Conservation (phyloP, 2,329 filamentous ascomycete genomes). For the Ascochyta lentis region DNA sequence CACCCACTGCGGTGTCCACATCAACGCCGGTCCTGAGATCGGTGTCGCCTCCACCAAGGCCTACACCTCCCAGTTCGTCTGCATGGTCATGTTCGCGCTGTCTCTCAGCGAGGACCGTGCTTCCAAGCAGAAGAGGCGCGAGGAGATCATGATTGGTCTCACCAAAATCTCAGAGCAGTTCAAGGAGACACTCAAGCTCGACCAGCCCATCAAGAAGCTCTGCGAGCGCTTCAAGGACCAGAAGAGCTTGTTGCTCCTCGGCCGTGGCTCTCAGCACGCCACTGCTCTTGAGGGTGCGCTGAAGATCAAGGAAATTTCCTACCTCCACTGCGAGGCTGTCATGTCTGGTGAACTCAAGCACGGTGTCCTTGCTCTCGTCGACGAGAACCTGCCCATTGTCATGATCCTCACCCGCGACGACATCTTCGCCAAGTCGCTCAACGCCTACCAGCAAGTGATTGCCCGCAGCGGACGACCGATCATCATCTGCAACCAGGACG, state of each 20-base stretch:
- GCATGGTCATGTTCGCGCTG: slow-evolving; percentile 99
- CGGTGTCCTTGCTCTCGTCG: slow-evolving; percentile 94
- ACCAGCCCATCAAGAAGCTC: slow-evolving; percentile 92
- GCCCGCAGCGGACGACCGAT: slow-evolving; percentile 95
- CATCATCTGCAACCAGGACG: slow-evolving; percentile 93
- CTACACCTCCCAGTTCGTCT: slow-evolving; percentile 98
- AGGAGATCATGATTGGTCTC: slow-evolving; percentile 96
- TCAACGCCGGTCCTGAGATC: slow-evolving; percentile 98
- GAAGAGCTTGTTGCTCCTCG: slow-evolving; percentile 91
- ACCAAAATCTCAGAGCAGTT: slow-evolving; percentile 88
- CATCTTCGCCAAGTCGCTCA: slow-evolving; percentile 98
- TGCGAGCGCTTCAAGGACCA: slow-evolving; percentile 96
- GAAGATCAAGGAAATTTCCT: slow-evolving; percentile 99
- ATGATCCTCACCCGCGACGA: slow-evolving; percentile 98
- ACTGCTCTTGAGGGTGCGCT: slow-evolving; percentile 95
- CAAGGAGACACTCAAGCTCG: slow-evolving; percentile 86
- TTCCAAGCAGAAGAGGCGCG: slow-evolving; percentile 87
- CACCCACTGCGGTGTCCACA: slow-evolving; percentile 99
- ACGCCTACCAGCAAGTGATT: slow-evolving; percentile 99
- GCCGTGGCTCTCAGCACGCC: slow-evolving; percentile 94
- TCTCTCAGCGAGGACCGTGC: slow-evolving; percentile 96
- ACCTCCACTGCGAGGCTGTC: slow-evolving; percentile 98
- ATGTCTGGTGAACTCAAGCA: slow-evolving; percentile 99
- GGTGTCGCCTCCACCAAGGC: slow-evolving; percentile 99
- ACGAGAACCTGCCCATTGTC: slow-evolving; percentile 98